phyloP scores from a whole-genome alignment of 2,329 filamentous ascomycete genomes.

The Monilinia laxa region DNA sequence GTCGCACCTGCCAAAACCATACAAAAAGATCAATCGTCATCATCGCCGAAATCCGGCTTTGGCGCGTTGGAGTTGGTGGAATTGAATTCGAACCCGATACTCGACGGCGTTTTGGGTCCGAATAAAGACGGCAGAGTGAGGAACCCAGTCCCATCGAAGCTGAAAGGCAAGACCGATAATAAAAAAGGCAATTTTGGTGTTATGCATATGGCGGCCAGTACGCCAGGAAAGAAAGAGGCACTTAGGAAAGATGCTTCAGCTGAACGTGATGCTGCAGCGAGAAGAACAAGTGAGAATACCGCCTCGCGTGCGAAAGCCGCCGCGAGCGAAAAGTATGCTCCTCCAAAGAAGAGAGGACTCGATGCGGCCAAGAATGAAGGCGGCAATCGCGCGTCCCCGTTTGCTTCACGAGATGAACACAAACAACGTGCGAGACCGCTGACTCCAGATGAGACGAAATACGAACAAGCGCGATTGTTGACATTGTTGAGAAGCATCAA shows the following conservation, averaged over 20 bases:
- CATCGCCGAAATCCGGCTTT: conserved; percentile 41
- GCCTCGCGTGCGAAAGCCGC: conserved; percentile 57
- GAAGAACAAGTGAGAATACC: conserved; percentile 62
- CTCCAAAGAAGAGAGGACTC: conserved; percentile 42
- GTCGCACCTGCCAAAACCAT: conserved; percentile 28
- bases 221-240: conserved; percentile 40
- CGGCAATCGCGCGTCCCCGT: conserved; percentile 33
- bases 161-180: conserved; percentile 57
- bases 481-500: conserved; percentile 56
- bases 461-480: conserved; percentile 59
- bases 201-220: conserved; percentile 58
- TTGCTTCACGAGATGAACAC: conserved; percentile 36
- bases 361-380: conserved; percentile 33
- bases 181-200: conserved; percentile 62
- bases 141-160: conserved; percentile 61
- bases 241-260: conserved; percentile 47
- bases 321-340: conserved; percentile 54
- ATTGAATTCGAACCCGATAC: conserved; percentile 42
- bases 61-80: conserved; percentile 56
- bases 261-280: conserved; percentile 56
- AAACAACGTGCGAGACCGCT: conserved; percentile 39
- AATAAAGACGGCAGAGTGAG: conserved; percentile 52
- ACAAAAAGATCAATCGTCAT: conserved; percentile 30
- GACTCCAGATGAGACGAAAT: conserved; percentile 52
- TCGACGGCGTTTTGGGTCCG: conserved; percentile 40